A percentile compares a stretch with the other conserved stretches of the same genome.
Evolutionary conservation across 2,329 filamentous ascomycete genomes (phyloP).

Genomic region (Beauveria sp.): DNA sequence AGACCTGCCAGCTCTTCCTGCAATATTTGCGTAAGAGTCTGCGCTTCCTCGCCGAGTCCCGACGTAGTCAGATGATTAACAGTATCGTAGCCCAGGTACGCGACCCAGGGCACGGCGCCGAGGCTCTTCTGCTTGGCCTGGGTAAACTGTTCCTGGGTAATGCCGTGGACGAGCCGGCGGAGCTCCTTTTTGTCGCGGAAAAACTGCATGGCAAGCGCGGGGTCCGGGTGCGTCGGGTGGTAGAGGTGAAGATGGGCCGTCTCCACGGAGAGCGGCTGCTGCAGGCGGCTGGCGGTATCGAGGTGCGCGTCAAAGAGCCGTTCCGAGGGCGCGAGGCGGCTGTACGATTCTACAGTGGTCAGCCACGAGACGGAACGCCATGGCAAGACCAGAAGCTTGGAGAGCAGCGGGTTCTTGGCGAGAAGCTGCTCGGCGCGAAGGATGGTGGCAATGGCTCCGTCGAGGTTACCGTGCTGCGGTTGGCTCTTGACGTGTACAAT

Average conservation of each 20-base stretch:
- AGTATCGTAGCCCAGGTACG: slow-evolving; percentile 38
- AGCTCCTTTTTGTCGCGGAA: slow-evolving; percentile 29
- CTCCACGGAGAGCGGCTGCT: slow-evolving; percentile 32
- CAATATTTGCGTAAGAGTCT: slow-evolving; percentile 31
- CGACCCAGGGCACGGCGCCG: slow-evolving; percentile 28
- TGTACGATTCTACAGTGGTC: slow-evolving; percentile 43
- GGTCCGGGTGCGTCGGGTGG: slow-evolving; percentile 44
- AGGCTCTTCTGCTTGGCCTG: slow-evolving; percentile 23
- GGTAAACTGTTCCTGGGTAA: not conserved
- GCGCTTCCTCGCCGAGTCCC: slow-evolving; percentile 34
- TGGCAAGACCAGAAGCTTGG: slow-evolving; percentile 29
- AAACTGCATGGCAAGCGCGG: slow-evolving; percentile 38
- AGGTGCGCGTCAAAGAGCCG: slow-evolving; percentile 46
- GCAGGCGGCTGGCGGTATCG: slow-evolving; percentile 35
- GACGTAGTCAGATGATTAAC: slow-evolving; percentile 35
- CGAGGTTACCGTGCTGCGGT: slow-evolving; percentile 33
- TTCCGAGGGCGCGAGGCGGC: slow-evolving; percentile 37
- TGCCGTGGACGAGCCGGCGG: slow-evolving; percentile 18
- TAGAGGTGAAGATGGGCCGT: slow-evolving; percentile 47
- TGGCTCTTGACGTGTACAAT: slow-evolving; percentile 38
- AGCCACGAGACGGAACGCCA: slow-evolving; percentile 45
- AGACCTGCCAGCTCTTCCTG: slow-evolving; percentile 27
- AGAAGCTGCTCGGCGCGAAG: slow-evolving; percentile 38
- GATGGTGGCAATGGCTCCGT: slow-evolving; percentile 42
- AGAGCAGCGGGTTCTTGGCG: slow-evolving; percentile 26